Evolutionary conservation across 768 basidiomycete species (phyloP), one percentile per base, ranked within the genome.

Genomic region (Xerocomellus amylosporus): DNA sequence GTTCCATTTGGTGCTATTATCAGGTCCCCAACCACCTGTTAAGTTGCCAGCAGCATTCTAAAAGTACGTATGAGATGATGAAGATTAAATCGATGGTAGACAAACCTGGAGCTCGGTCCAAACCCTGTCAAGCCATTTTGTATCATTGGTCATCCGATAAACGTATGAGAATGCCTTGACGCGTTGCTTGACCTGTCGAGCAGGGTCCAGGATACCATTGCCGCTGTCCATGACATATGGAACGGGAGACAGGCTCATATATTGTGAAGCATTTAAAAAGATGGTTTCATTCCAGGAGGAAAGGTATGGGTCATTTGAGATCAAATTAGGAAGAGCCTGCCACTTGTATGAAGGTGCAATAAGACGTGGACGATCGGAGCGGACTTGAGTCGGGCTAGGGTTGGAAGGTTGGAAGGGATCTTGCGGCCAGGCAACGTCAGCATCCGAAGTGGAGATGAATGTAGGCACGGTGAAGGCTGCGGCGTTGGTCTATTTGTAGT

Each of bases 301-400:
- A 64, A 98, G 79, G 75, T 99, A 98, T 4, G 90, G 84, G 68
- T 98, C 93, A 49, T 75, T 81, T 50, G 78, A 71, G 64, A 98
- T 96, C 61, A 97, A 78, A 22, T 68, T 66, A 5, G 88, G 84
- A 24, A 99, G 83, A 13, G 84, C 90, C 15, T 78, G 71, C 96
- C 97, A 98, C 72, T 93, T 94, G 80, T 93, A 94, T 10, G 79
- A 63, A 22, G 96, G 93, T 15, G 96, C 97, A 61, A 97, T 87
- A 46, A 99, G 79, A 41, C 91, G 88, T 24, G 97, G 97, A 56
- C 95, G 88, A 64, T 91, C 87, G 9, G 85, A 62, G 42, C 93
- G 87, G 33, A 86, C 76, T 46, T 69, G 71, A 36, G 85, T 84
- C n/a, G 80, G 77, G 39, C 68, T 69, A 10, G 90, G 86, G 60